These are phyloP conservation scores for Penicillium atrosanguineum DNA, from an alignment of 495 filamentous ascomycete species.

Conservation along the genomic window DNA sequence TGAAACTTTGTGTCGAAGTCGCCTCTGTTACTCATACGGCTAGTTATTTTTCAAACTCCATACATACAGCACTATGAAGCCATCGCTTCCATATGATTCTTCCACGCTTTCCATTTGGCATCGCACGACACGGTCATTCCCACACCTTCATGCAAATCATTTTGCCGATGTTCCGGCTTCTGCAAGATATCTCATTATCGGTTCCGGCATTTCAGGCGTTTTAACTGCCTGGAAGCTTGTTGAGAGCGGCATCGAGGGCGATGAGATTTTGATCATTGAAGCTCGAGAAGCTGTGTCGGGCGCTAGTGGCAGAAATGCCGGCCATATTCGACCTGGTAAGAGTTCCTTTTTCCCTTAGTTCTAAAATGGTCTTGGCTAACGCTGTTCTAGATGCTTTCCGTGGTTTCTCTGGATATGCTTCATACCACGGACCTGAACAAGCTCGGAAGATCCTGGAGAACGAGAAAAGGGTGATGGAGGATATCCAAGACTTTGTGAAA, in stretches of 20 bases:
- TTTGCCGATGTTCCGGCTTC: constrained; percentile 1
- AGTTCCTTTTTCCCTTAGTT: too few relatives aligned
- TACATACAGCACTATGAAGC: background rate
- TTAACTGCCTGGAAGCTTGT: constrained; percentile 9
- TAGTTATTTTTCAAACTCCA: too few relatives aligned
- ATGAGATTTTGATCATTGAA: constrained; percentile 11
- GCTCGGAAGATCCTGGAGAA: constrained; percentile 10
- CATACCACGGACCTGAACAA: constrained; percentile 9
- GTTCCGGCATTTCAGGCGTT: constrained; percentile 12
- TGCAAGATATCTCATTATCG: constrained; percentile 7
- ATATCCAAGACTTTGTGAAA: constrained; percentile 2
- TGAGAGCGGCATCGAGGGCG: constrained; percentile 3
- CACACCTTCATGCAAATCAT: constrained; percentile 9
- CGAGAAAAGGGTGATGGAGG: constrained; percentile 4
- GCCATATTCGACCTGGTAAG: constrained; percentile 14
- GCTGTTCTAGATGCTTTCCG: too few relatives aligned
- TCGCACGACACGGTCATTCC: constrained; percentile 13
- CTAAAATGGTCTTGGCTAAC: too few relatives aligned
- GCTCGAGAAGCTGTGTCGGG: constrained; percentile 14
- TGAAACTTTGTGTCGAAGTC: too few relatives aligned
- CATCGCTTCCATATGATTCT: constrained; percentile 4
- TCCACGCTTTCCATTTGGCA: constrained; percentile 12
- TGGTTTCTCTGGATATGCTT: background rate
- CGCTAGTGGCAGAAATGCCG: constrained; percentile 13
- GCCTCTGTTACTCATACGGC: too few relatives aligned